phyloP scores from a whole-genome alignment of 345 rosid species.

The Populus tremula region DNA sequence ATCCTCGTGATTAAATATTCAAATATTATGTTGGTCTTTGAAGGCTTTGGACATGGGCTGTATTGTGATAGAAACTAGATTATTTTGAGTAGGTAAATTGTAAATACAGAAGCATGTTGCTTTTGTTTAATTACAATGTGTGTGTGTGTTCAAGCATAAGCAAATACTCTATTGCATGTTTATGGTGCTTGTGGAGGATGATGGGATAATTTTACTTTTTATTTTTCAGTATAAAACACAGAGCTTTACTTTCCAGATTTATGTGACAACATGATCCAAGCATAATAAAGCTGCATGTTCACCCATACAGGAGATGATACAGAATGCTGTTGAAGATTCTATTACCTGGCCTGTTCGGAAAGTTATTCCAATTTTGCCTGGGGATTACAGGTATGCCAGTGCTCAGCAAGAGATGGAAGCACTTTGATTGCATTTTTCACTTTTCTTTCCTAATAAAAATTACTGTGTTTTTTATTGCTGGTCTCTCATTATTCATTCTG shows the following conservation, averaged over 20 bases:
- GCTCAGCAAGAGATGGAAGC: background rate
- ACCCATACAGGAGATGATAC: slow-evolving; percentile 70
- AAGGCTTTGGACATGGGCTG: background rate
- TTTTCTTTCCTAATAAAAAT: background rate
- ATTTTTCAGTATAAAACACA: background rate
- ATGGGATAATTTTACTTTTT: background rate
- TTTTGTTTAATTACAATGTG: background rate
- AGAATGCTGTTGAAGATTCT: slow-evolving; percentile 91
- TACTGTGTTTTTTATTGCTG: background rate
- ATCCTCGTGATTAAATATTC: background rate
- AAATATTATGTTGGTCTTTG: background rate
- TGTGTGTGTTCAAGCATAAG: background rate
- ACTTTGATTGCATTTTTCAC: slow-evolving; percentile 10
- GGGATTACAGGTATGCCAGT: slow-evolving; percentile 78
- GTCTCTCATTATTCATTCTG: background rate
- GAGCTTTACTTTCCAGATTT: slow-evolving; percentile 1
- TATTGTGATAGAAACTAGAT: background rate
- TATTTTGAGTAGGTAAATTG: background rate
- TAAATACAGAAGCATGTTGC: background rate
- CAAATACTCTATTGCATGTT: background rate
- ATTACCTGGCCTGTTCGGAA: slow-evolving; percentile 99
- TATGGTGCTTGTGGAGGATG: background rate
- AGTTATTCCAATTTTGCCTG: slow-evolving; percentile 93
- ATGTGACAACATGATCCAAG: background rate
- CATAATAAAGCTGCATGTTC: slow-evolving; percentile 10